phyloP scores from a whole-genome alignment of 495 filamentous ascomycete species.

The Penicillium canescens region DNA sequence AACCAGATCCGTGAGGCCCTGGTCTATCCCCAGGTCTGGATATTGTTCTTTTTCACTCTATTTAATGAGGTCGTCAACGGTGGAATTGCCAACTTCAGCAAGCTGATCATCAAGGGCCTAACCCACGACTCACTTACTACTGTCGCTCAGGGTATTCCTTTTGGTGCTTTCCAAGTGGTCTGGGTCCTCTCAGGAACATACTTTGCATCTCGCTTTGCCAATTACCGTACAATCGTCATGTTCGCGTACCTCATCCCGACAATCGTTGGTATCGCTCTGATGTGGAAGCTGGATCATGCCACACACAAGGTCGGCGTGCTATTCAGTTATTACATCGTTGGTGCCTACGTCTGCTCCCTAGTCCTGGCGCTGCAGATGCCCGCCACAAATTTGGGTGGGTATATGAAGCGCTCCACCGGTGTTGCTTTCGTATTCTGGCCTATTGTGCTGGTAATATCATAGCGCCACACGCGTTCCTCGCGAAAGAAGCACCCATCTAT shows the following conservation, averaged over 20 bases:
- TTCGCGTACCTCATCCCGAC: constrained; percentile 36
- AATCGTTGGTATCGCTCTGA: constrained; percentile 30
- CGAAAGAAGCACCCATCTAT: constrained; percentile 33
- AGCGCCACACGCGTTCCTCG: constrained; percentile 37
- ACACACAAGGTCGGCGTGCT: constrained; percentile 35
- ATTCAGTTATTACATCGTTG: constrained; percentile 44
- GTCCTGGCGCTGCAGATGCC: constrained; percentile 44
- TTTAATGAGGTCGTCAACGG: constrained; percentile 42
- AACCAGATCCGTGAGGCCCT: constrained; percentile 48
- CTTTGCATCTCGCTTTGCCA: constrained; percentile 31
- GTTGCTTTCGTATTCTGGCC: constrained; percentile 41
- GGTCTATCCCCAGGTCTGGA: constrained; percentile 42
- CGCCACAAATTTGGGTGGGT: constrained; percentile 39
- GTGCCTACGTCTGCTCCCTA: constrained; percentile 38
- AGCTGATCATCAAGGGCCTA: constrained; percentile 41
- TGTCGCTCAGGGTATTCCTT: constrained; percentile 36
- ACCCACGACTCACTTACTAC: constrained; percentile 29
- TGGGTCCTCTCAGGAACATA: constrained; percentile 36
- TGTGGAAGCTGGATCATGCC: constrained; percentile 36
- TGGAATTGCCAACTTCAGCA: constrained; percentile 38
- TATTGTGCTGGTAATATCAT: constrained; percentile 39
- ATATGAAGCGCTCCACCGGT: constrained; percentile 43
- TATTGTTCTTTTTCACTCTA: constrained; percentile 30
- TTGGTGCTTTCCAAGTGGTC: constrained; percentile 40
- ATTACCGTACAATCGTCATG: constrained; percentile 39